Base-by-base conservation (phyloP, 1,139 yeast genomes). In the Suhomyces guaymorum region DNA sequence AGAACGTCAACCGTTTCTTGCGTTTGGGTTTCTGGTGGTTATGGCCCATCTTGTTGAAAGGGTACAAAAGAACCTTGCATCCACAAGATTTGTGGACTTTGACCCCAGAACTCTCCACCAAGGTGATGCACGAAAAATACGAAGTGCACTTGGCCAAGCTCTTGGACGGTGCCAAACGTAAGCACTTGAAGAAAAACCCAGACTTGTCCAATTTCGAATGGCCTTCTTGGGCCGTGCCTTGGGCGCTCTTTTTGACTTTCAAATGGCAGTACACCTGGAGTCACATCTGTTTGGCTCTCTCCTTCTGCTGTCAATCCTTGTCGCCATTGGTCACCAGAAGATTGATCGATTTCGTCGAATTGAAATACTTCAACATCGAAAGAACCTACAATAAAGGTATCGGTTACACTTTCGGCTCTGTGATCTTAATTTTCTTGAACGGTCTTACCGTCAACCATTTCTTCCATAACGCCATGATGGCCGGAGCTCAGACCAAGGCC, bases 401-500 rank as follows among this genome's bases (percentile, higher is more conserved):
- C 11, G 73, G 70, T 7, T 70, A 60, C 39, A 64, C 73, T 18
- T 32, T 70, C 30, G 70, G 65, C n/a, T 57, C 73, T 1, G 72
- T 66, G 32, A 47, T 55, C 2, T 55, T 70, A 40, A 63, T 69
- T 33, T 61, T 66, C 37, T 40, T 66, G 31, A 70, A 68, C 44
- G 75, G 75, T 11, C 51, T 70, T 37, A 55, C 66, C 28, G 50
- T 69, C 27, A 70, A 70, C 49, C 76, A 70, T 42, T 67, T 57
- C 39, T 69, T 67, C 53, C 73, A 69, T 43, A 58, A 58, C 37
- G 63, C 75, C 25, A 70, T 69, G 75, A 55, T 68, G 33, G 58
- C 69, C n/a, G 76, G 75, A 15, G 75, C 75, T n/a, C 67, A 63
- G 41, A 46, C 59, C 25, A 70, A 69, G 48, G 61, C 71, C 21